Evolutionary conservation across 106 monocot species (phyloP), one percentile per base, ranked within the genome.

Genomic region (Allium sativum): DNA sequence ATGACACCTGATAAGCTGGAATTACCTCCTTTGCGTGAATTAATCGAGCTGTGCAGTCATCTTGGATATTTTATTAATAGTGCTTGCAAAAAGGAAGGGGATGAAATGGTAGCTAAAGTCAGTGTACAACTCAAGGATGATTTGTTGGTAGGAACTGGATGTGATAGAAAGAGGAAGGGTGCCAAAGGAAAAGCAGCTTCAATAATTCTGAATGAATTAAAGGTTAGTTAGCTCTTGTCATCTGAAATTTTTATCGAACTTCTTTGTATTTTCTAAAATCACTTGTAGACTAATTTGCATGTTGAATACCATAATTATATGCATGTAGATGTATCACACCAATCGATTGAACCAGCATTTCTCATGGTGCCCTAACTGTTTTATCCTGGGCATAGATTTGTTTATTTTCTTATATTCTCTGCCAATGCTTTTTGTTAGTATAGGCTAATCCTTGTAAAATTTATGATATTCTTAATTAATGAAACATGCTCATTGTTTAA

Each of bases 161-260:
- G 55, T 52, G 82, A 77, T 7, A 76, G 18, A 65, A 82, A 53
- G 20, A 78, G 47, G 73, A 92, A 82, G 52, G 72, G 68, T 61
- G 91, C 98, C 8, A 92, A 88, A 78, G 92, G 74, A 46, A 68
- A 85, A 40, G 98, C 98, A 42, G 84, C 98, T 59, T 45, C 70
- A 19, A 53, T 80, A 8, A 57, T 98, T 45, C 46, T 98, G 60
- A 86, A 81, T 60, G 86, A 98, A 62, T 51, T 98, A 18, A 74
- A 88, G 88, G 98, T 90, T 58, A 62, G 76, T 54, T 40, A 3
- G 64, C 13, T 21, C 31, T 31, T 31, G 31, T 31, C 5, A 31
- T 31, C 31, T 31, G 31, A 2, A 31, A 31, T 3, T 5, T 31
- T 31, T 31, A 31, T 31, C 31, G 31, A 13, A 62, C 45, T 22